These are phyloP conservation scores for Trichoderma asperellum DNA, from an alignment of 2,329 filamentous ascomycete species.

Conservation along the genomic window DNA sequence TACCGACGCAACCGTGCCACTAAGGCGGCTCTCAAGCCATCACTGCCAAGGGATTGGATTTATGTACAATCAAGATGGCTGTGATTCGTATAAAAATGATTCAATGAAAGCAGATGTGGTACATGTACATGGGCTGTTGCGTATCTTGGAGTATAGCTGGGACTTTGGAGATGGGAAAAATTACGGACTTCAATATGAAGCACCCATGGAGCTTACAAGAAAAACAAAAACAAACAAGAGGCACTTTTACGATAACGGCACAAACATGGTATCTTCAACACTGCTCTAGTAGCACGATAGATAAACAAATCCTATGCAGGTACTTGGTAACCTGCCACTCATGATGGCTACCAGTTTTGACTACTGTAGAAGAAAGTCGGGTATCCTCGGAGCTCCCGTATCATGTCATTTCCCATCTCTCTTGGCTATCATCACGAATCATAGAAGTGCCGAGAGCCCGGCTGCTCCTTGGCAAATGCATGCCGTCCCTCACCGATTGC, in stretches of 20 bases:
- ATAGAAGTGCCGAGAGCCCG: neutral
- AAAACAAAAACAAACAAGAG: neutral
- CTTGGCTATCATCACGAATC: neutral
- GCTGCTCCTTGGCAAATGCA: neutral
- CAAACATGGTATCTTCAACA: too few species aligned
- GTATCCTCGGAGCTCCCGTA: neutral
- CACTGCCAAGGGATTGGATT: neutral
- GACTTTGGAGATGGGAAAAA: neutral
- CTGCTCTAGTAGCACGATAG: neutral
- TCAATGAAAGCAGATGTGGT: too few species aligned
- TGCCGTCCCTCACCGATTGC: neutral
- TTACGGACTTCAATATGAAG: neutral
- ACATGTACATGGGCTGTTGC: too few species aligned
- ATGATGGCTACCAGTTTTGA: neutral
- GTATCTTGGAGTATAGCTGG: too few species aligned
- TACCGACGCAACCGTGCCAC: neutral
- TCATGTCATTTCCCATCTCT: neutral
- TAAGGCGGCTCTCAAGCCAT: neutral
- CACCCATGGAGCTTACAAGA: neutral
- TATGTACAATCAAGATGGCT: neutral
- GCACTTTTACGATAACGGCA: too few species aligned
- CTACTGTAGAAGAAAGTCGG: neutral
- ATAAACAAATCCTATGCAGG: neutral
- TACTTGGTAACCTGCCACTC: neutral
- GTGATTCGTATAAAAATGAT: neutral